phyloP scores from a whole-genome alignment of 23 red algal species.

The Gracilaria gracilis region DNA sequence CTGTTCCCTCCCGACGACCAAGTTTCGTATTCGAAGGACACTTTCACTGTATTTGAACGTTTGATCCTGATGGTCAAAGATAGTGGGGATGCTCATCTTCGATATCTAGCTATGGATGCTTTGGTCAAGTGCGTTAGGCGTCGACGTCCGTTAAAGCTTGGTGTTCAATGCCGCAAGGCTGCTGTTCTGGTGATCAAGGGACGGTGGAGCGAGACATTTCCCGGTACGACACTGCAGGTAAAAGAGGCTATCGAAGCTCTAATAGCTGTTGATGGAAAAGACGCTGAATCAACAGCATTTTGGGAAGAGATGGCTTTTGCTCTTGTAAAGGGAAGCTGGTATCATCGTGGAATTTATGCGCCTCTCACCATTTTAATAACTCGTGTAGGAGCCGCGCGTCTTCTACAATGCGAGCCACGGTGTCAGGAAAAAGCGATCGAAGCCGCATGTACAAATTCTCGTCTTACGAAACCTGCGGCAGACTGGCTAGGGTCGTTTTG shows the following conservation, averaged over 20 bases:
- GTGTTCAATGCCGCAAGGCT: slow-evolving; percentile 7
- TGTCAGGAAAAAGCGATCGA: slow-evolving; percentile 47
- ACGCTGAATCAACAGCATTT: slow-evolving; percentile 28
- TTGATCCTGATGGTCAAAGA: slow-evolving; percentile 21
- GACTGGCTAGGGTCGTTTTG: slow-evolving; percentile 52
- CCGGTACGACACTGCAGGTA: slow-evolving; percentile 41
- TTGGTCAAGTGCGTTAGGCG: slow-evolving; percentile 40
- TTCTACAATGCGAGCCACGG: slow-evolving; percentile 33
- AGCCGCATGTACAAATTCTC: slow-evolving; percentile 26
- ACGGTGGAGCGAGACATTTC: slow-evolving; percentile 52
- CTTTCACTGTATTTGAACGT: slow-evolving; percentile 31
- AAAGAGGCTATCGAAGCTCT: slow-evolving; percentile 46
- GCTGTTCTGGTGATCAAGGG: slow-evolving; percentile 29
- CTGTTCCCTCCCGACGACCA: slow-evolving; percentile 35
- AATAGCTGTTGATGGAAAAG: slow-evolving; percentile 45
- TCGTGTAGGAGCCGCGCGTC: slow-evolving; percentile 37
- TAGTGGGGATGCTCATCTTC: slow-evolving; percentile 43
- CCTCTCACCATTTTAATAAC: slow-evolving; percentile 33
- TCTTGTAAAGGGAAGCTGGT: slow-evolving; percentile 52
- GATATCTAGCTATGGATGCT: slow-evolving; percentile 54
- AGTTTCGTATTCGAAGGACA: background rate
- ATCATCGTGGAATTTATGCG: slow-evolving; percentile 54
- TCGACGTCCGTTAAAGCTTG: slow-evolving; percentile 5
- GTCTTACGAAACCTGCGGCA: slow-evolving; percentile 42
- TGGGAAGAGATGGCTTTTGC: slow-evolving; percentile 40